These are phyloP conservation scores for Hydrangea macrophylla DNA, from an alignment of 148 eudicot genomes.

Conservation along the genomic window DNA sequence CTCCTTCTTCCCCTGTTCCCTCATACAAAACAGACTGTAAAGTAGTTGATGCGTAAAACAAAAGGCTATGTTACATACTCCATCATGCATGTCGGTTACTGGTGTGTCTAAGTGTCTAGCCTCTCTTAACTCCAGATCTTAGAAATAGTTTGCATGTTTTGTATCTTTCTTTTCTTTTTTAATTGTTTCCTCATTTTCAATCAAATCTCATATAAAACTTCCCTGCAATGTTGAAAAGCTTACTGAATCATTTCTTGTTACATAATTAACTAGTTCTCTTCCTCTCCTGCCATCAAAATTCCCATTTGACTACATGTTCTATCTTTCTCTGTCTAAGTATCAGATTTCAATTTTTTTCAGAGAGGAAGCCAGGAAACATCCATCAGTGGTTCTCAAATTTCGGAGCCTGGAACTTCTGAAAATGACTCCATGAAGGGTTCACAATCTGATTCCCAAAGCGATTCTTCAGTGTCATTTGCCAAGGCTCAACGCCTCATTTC, in stretches of 20 bases:
- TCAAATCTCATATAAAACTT: neutral
- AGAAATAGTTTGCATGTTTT: neutral
- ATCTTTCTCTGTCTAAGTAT: neutral
- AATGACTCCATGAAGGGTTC: constrained; percentile 38
- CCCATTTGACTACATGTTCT: constrained; percentile 1
- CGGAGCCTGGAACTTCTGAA: constrained; percentile 49
- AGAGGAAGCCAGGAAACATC: constrained; percentile 66
- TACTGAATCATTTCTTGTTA: neutral
- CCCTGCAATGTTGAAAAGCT: neutral
- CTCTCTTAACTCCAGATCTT: neutral
- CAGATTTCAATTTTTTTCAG: constrained; percentile 31
- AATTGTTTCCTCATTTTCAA: too few relatives aligned
- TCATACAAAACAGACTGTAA: too few relatives aligned
- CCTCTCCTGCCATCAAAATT: neutral
- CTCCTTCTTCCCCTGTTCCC: too few relatives aligned
- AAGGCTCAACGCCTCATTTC: constrained; percentile 83
- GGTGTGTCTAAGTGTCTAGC: too few relatives aligned
- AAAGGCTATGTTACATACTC: too few relatives aligned
- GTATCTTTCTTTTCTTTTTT: neutral
- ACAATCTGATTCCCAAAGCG: constrained; percentile 37
- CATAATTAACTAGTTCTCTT: neutral
- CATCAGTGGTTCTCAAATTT: constrained; percentile 60
- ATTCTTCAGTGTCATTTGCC: constrained; percentile 50
- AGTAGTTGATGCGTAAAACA: too few relatives aligned
- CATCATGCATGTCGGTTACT: too few relatives aligned